phyloP scores from a whole-genome alignment of 176 grass and related monocot species.

The Aegilops longissima region DNA sequence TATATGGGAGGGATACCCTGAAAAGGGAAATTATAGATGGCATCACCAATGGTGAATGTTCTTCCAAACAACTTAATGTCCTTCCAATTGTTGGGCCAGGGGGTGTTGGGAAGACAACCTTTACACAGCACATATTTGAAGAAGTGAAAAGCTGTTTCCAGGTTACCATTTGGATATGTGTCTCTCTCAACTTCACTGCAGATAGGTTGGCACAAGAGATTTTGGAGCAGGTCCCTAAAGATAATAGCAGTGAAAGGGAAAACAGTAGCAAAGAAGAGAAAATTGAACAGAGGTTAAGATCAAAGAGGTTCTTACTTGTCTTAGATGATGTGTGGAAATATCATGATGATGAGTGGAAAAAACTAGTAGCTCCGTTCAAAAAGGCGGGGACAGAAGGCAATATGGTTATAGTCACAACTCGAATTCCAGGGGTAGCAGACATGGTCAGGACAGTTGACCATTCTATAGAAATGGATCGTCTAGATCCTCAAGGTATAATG shows the following conservation, averaged over 20 bases:
- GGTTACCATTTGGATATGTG: not conserved
- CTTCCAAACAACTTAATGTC: not conserved
- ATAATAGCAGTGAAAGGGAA: not conserved
- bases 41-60: too few relatives aligned
- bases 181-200: not conserved
- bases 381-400: not conserved
- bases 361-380: not conserved
- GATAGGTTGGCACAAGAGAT: not conserved
- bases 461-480: not conserved
- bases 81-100: constrained; percentile 6
- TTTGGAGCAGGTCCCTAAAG: not conserved
- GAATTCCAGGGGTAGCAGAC: not conserved
- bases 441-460: not conserved
- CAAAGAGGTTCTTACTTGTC: not conserved
- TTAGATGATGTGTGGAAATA: not conserved
- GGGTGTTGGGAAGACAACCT: not conserved
- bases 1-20: constrained; percentile 25
- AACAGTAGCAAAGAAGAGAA: not conserved
- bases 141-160: not conserved
- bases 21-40: too few relatives aligned
- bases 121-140: not conserved
- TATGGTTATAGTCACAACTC: not conserved
- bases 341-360: not conserved
- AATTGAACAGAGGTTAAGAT: not conserved
- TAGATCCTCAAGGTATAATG: not conserved